phyloP scores from a whole-genome alignment of 2,329 filamentous ascomycete species.

The Cercospora janseana region DNA sequence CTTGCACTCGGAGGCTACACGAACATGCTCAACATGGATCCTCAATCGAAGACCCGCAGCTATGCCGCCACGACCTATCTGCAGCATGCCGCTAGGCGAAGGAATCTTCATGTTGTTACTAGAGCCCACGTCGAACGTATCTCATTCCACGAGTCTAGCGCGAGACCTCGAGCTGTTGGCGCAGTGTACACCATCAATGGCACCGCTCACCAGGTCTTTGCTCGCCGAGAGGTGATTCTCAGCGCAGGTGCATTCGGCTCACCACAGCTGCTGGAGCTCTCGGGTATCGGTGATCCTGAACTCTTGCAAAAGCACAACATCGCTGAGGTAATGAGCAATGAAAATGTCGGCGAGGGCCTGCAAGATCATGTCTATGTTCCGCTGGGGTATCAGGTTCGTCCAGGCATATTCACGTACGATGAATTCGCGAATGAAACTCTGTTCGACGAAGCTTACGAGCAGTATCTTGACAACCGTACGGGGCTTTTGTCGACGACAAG shows the following conservation, averaged over 20 bases:
- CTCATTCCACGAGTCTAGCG: conserved; percentile 32
- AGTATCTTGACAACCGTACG: conserved; percentile 10
- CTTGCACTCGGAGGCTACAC: conserved; percentile 16
- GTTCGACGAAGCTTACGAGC: conserved; percentile 5
- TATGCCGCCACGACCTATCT: conserved; percentile 28
- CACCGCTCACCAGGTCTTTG: conserved; percentile 15
- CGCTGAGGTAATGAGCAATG: conserved; percentile 20
- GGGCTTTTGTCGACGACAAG: conserved; percentile 9
- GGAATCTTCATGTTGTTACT: conserved; percentile 34
- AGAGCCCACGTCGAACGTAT: conserved; percentile 50
- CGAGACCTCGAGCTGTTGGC: conserved; percentile 12
- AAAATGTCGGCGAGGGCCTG: conserved; percentile 26
- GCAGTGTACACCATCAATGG: conserved; percentile 39
- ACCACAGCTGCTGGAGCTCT: conserved; percentile 44
- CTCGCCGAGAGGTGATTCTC: conserved; percentile 55
- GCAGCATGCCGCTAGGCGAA: conserved; percentile 28
- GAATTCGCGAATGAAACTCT: conserved; percentile 7
- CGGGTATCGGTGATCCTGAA: conserved; percentile 37
- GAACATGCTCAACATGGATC: conserved; percentile 13
- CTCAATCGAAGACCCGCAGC: conserved; percentile 20
- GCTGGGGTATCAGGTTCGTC: conserved; percentile 27
- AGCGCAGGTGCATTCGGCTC: conserved; percentile 38
- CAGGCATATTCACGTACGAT: conserved; percentile 22
- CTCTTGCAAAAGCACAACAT: conserved; percentile 21
- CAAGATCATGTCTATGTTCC: conserved; percentile 23